Evolutionary conservation across 2,329 filamentous ascomycete species (phyloP), one percentile per base, ranked within the genome.

Genomic region (Ascochyta rabiei): DNA sequence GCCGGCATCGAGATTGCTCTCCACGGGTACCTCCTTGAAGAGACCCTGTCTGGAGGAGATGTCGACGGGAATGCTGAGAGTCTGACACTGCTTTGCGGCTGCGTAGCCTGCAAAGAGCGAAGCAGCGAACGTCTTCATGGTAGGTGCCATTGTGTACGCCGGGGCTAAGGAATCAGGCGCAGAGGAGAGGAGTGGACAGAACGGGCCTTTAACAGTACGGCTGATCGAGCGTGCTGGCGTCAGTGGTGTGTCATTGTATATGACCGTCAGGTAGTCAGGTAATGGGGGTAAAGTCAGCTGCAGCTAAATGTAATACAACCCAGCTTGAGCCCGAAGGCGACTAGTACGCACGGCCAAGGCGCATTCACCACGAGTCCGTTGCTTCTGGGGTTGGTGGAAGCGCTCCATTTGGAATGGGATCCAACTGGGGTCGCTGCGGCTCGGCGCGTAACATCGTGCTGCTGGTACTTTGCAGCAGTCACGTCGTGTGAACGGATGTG

Each of bases 1-100:
- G 12, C 82, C 82, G 1, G 82, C 82, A 2, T 88, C 84, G 30
- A 86, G 77, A 61, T 86, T 82, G 70, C 78, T 42, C 72, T 68
- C 50, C 6, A 83, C 77, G 0, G 79, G 65, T n/a, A 77, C 61
- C 12, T 83, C 52, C 54, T 81, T 72, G 67, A 87, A 87, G 6
- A 81, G 68, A 0, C 73, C 81, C 53, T 86, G 85, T 21, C 81
- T 76, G 0, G 84, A 77, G 2, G 78, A 78, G 43, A 88, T 80
- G 3, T 77, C 72, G 13, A 89, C 77, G 1, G 84, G 81, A 5
- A 89, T 78, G 1, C 79, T 83, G 28, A 87, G 64, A 56, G 87
- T 81, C 31, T 72, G 72, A 60, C 81, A 83, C 38, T 62, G 60
- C 37, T 60, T 69, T 23, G 68, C 68, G 6, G 62, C 49, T 16